Evolutionary conservation across 805 yeast genomes (phyloP).

Genomic region (Starmerella geochares): DNA sequence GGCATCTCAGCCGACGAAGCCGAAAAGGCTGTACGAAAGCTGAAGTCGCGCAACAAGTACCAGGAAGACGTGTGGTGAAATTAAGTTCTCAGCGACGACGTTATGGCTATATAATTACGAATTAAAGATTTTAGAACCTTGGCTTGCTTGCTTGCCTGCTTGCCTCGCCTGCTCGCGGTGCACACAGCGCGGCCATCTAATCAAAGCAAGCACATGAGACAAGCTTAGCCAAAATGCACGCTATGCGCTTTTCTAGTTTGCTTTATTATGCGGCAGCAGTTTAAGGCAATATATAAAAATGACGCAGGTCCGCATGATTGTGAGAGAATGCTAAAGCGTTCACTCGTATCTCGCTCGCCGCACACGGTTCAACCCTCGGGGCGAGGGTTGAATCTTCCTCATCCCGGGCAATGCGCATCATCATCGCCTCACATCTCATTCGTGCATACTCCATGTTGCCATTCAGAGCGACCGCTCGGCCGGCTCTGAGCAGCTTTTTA

Average conservation of each 20-base stretch:
- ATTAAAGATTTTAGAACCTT: not conserved
- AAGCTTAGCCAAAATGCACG: too few species aligned
- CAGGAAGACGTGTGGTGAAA: slow-evolving; percentile 95
- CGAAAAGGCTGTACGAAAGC: slow-evolving; percentile 61
- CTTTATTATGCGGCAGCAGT: too few species aligned
- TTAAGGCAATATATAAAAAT: too few species aligned
- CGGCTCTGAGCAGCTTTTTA: not conserved
- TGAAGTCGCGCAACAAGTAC: slow-evolving; percentile 75
- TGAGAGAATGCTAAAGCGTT: not conserved
- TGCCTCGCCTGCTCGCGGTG: too few species aligned
- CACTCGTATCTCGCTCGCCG: not conserved
- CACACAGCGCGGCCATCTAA: too few species aligned
- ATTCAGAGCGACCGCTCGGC: not conserved
- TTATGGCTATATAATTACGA: slow-evolving; percentile 4
- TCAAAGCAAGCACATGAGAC: too few species aligned
- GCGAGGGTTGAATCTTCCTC: not conserved
- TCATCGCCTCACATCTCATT: slow-evolving; percentile 1
- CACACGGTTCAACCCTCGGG: not conserved
- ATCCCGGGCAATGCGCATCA: too few species aligned
- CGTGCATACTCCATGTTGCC: not conserved
- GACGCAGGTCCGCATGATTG: not conserved
- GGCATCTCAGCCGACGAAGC: slow-evolving; percentile 59
- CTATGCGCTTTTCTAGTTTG: too few species aligned
- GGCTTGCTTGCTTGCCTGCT: too few species aligned
- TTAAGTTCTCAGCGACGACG: not conserved